These are phyloP conservation scores for Bruguiera parviflora DNA, from an alignment of 345 rosid species.

Conservation along the genomic window DNA sequence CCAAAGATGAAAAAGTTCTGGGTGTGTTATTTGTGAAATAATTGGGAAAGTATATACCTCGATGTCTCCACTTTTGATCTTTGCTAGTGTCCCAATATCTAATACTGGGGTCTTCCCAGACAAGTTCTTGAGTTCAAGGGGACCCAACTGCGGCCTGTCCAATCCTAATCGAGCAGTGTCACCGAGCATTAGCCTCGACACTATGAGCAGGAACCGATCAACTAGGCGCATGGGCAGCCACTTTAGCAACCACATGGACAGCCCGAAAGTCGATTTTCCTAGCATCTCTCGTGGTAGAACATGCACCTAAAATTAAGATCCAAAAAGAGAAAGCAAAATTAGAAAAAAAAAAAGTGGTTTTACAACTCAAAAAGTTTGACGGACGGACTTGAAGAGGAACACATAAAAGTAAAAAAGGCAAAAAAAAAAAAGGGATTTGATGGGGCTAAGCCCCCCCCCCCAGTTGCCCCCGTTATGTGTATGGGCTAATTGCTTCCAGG, in stretches of 20 bases:
- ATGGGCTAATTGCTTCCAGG: constrained; percentile 25
- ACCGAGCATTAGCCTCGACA: constrained; percentile 62
- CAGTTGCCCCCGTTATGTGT: not conserved
- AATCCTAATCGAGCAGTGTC: constrained; percentile 63
- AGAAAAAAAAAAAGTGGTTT: constrained; percentile 16
- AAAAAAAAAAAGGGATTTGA: not conserved
- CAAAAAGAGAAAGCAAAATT: not conserved
- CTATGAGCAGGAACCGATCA: constrained; percentile 54
- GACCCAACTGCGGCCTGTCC: constrained; percentile 68
- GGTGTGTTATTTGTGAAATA: not conserved
- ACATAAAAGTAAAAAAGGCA: too few relatives aligned
- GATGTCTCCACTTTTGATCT: constrained; percentile 69
- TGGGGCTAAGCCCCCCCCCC: constrained; percentile 5
- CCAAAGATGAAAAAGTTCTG: not conserved
- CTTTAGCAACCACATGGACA: constrained; percentile 72
- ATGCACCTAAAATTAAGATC: constrained; percentile 53
- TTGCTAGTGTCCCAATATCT: constrained; percentile 74
- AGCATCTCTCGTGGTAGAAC: constrained; percentile 89
- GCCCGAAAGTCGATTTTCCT: constrained; percentile 76
- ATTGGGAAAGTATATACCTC: constrained; percentile 43
- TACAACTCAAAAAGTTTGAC: not conserved
- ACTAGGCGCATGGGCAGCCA: constrained; percentile 71
- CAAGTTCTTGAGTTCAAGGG: constrained; percentile 60
- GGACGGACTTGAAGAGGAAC: not conserved
- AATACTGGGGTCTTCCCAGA: constrained; percentile 87